Conservation (phyloP, 2,329 filamentous ascomycete genomes). For the Bisporella sp. region DNA sequence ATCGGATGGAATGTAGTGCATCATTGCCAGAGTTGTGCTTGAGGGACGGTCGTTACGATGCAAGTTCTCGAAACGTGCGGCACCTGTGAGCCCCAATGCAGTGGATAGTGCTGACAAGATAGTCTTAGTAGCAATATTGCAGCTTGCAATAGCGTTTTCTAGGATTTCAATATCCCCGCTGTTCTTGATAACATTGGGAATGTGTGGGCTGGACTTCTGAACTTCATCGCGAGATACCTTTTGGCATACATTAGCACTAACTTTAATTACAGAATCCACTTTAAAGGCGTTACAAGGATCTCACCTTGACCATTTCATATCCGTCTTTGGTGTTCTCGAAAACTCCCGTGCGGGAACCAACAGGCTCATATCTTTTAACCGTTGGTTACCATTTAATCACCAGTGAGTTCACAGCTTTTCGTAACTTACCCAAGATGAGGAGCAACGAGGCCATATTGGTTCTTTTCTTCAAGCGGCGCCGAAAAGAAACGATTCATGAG, state of each 20-base stretch:
- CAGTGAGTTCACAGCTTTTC: neutral
- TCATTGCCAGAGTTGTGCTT: constrained; percentile 45
- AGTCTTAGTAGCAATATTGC: constrained; percentile 42
- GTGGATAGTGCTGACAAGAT: constrained; percentile 34
- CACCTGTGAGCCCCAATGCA: constrained; percentile 37
- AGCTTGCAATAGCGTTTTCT: constrained; percentile 42
- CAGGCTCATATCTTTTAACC: constrained; percentile 37
- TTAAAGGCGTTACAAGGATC: neutral
- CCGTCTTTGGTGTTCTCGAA: constrained; percentile 41
- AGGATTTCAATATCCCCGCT: constrained; percentile 40
- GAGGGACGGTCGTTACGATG: constrained; percentile 45
- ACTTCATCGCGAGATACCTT: constrained; percentile 43
- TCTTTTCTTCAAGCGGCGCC: constrained; percentile 45
- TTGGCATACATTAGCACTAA: neutral
- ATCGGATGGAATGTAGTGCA: constrained; percentile 45
- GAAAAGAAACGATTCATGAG: constrained; percentile 52
- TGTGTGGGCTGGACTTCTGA: constrained; percentile 38
- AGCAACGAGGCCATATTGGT: constrained; percentile 46
- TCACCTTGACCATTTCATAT: constrained; percentile 46
- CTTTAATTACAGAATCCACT: constrained; percentile 12
- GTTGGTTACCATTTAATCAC: neutral
- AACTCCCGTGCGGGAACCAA: constrained; percentile 42
- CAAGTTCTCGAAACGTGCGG: constrained; percentile 40
- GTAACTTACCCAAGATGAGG: constrained; percentile 35
- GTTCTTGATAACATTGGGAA: constrained; percentile 41